Evolutionary conservation across 768 basidiomycete genomes (phyloP).

Genomic region (Leccinum uliginosum): DNA sequence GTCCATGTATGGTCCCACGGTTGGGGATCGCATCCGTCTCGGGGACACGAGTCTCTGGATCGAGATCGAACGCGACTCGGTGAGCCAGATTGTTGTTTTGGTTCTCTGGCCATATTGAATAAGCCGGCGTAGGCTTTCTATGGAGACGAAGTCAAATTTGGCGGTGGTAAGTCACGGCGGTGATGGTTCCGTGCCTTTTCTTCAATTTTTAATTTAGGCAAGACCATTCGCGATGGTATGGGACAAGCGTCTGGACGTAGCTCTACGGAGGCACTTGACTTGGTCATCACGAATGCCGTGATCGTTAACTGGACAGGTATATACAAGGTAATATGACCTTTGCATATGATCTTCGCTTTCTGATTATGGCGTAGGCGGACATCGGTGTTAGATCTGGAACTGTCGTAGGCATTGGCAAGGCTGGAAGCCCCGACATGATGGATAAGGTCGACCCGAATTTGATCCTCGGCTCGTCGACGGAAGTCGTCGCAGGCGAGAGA

Average conservation of each 20-base stretch:
- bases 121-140: constrained; percentile 61
- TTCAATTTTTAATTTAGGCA: constrained; percentile 47
- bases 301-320: constrained; percentile 95
- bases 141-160: constrained; percentile 98
- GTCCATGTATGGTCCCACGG: constrained; percentile 94
- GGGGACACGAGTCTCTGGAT: constrained; percentile 92
- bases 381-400: constrained; percentile 83
- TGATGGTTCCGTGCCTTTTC: background rate
- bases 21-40: constrained; percentile 81
- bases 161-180: constrained; percentile 58
- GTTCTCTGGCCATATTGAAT: background rate
- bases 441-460: constrained; percentile 66
- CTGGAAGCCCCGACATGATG: constrained; percentile 96
- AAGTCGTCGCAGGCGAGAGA: constrained; percentile 94
- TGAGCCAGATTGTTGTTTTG: constrained; percentile 23
- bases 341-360: background rate
- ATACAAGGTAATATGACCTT: constrained; percentile 61
- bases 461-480: constrained; percentile 85
- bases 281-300: constrained; percentile 93
- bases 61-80: constrained; percentile 84
- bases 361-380: constrained; percentile 62
- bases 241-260: constrained; percentile 80
- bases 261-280: constrained; percentile 69
- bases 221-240: constrained; percentile 95
- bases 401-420: constrained; percentile 92